These are phyloP conservation scores for Austroboletus festivus DNA, from an alignment of 768 basidiomycete species.

Conservation along the genomic window DNA sequence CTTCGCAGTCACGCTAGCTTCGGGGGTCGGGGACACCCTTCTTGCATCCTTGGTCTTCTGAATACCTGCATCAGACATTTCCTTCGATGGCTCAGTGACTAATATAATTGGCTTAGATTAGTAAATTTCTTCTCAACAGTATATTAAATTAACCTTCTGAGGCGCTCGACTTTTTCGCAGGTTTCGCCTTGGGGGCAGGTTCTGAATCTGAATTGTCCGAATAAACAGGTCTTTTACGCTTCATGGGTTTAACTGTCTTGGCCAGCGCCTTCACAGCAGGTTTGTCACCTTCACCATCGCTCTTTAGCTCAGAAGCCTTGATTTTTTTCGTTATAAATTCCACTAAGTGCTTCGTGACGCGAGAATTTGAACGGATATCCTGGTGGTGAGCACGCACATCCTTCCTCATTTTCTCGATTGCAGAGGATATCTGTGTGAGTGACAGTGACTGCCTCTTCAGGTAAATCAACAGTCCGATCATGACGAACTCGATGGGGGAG, in stretches of 20 bases:
- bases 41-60: constrained; percentile 9
- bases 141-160: constrained; percentile 15
- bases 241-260: constrained; percentile 12
- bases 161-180: constrained; percentile 2
- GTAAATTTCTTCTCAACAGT: not conserved
- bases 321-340: constrained; percentile 31
- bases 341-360: constrained; percentile 34
- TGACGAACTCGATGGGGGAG: constrained; percentile 45
- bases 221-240: constrained; percentile 25
- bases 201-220: constrained; percentile 27
- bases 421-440: constrained; percentile 41
- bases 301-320: constrained; percentile 32
- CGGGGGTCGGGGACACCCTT: not conserved
- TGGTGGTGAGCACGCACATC: constrained; percentile 36
- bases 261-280: constrained; percentile 21
- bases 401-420: constrained; percentile 39
- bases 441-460: constrained; percentile 32
- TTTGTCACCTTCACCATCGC: constrained; percentile 31
- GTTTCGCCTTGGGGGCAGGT: constrained; percentile 14
- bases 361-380: constrained; percentile 41
- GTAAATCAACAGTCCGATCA: constrained; percentile 41
- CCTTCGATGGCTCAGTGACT: constrained; percentile 13
- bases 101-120: constrained; percentile 1
- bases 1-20: not conserved
- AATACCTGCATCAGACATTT: not conserved